Conservation (phyloP, 192 early-diverging fungal genomes). For the Coemansia sp. region DNA sequence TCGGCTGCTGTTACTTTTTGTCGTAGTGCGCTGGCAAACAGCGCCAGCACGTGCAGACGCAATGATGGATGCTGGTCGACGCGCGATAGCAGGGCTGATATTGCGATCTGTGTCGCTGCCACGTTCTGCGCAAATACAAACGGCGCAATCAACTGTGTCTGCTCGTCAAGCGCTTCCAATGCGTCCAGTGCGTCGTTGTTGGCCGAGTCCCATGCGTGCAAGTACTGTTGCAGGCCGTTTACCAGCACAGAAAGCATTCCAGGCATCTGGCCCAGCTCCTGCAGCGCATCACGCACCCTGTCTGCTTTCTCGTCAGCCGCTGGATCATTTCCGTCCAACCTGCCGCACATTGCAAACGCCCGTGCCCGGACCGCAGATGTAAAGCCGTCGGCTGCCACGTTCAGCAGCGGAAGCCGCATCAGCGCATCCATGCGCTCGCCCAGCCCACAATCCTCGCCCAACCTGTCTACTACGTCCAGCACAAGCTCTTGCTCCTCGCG, state of each 20-base stretch:
- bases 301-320: background rate
- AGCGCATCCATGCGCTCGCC: background rate
- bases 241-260: conserved; percentile 11
- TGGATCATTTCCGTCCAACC: background rate
- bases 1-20: conserved; percentile 7
- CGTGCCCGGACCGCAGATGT: background rate
- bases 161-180: conserved; percentile 9
- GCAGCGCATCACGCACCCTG: background rate
- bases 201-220: background rate
- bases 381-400: conserved; percentile 7
- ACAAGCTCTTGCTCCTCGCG: conserved; percentile 3
- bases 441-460: background rate
- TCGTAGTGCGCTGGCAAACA: conserved; percentile 21
- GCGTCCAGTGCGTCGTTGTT: background rate
- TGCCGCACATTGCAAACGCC: background rate
- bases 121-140: conserved; percentile 18
- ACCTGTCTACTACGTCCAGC: background rate
- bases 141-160: conserved; percentile 24
- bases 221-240: conserved; percentile 10
- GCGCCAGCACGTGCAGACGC: conserved; percentile 19
- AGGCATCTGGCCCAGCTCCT: background rate
- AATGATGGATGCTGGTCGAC: conserved; percentile 4
- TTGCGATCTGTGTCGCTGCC: background rate
- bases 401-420: conserved; percentile 11
- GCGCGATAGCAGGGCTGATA: conserved; percentile 10